phyloP scores from a whole-genome alignment of 139 green algal genomes.

The Diplosphaera chodatii region DNA sequence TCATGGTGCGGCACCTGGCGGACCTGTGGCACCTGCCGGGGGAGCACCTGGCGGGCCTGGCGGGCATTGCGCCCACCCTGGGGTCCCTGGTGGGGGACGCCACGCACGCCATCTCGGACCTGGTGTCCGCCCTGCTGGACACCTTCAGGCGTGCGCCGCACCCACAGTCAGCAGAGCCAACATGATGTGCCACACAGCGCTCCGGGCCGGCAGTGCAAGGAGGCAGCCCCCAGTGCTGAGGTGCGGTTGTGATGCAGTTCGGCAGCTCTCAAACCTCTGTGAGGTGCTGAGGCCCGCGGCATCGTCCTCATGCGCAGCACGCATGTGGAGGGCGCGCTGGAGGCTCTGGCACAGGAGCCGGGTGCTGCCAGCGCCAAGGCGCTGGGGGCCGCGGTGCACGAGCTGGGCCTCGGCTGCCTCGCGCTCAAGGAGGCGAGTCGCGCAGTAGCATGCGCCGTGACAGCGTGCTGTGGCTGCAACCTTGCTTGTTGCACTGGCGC shows the following conservation, averaged over 20 bases:
- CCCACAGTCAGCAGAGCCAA: too few relatives aligned
- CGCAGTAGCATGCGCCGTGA: not conserved
- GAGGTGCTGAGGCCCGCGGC: not conserved
- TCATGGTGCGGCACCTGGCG: conserved; percentile 5
- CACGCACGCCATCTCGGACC: not conserved
- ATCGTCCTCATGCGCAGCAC: not conserved
- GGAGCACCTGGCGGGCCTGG: not conserved
- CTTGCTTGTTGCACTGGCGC: too few relatives aligned
- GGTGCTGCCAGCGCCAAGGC: not conserved
- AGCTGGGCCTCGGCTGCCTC: conserved; percentile 1
- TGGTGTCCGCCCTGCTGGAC: conserved; percentile 1
- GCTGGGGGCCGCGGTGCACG: conserved; percentile 3
- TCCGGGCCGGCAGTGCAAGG: not conserved
- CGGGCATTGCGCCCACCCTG: not conserved
- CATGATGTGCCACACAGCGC: too few relatives aligned
- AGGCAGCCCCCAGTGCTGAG: not conserved
- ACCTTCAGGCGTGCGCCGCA: not conserved
- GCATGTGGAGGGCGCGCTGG: conserved; percentile 6
- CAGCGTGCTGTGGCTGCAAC: too few relatives aligned
- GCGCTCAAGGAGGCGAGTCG: not conserved
- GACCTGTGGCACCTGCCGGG: conserved; percentile 9
- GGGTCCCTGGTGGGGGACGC: not conserved
- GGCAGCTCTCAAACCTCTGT: not conserved
- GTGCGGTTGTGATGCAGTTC: conserved; percentile 7
- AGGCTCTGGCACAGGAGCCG: conserved; percentile 7